Base-by-base conservation (phyloP, 1,139 yeast species). In the Hanseniaspora gamundiae region DNA sequence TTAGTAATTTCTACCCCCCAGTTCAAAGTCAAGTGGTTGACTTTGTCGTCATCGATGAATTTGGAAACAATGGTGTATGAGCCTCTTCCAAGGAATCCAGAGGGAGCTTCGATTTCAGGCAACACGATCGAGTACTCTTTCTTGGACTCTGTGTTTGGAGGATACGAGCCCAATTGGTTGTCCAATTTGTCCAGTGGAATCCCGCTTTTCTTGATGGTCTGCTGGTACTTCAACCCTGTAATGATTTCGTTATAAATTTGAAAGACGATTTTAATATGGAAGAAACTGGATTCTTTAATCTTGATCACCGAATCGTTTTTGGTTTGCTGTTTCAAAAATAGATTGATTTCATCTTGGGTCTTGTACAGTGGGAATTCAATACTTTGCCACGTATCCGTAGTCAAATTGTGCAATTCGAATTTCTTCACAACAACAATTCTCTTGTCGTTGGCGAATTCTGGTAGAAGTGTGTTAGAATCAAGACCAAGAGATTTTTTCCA, bases 401-500 rank as follows among this genome's bases (percentile, higher is more conserved):
- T 80, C 47, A 79, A 78, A 51, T 85, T 78, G 40, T 74, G 64
- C 53, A 87, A 69, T 7, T 84, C 74, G 76, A 85, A 78, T 56
- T 83, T 86, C 41, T 81, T 70, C 46, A 86, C 74, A 8, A 86
- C 94, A 20, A 86, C 94, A 52, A 75, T 78, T 48, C 95, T 73
- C 43, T 68, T 68, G 59, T 87, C 95, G 24, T 80, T 82, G 3
- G 85, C 74, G 44, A 50, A 60, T 40, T 63, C 73, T 33, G 80
- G 76, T 1, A 91, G 86, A 48, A 80, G 68, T 7, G 68, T 59
- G 33, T 79, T 75, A 6, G 76, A 70, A 22, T 69, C 65, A 49
- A 87, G 69, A 1, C 97, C 97, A 36, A 88, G 69, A 1, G 94
- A 82, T 47, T 80, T 86, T 65, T 88, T 88, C 97, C 97, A 88